Base-by-base conservation (phyloP, 2,329 filamentous ascomycete species). In the Helotiales sp. region DNA sequence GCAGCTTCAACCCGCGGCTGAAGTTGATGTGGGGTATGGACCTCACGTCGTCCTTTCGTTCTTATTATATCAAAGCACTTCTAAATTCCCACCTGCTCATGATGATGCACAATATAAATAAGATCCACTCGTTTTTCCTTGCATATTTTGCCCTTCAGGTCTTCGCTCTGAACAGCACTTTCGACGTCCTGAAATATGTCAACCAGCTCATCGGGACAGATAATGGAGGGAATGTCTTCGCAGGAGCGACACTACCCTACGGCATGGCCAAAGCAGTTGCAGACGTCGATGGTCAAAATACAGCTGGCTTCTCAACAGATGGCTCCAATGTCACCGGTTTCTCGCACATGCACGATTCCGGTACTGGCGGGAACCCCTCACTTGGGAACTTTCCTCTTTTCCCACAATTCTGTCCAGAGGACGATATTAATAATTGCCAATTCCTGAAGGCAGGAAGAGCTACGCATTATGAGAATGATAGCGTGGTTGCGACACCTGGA, bases 401-500 rank as follows among this genome's bases (percentile, higher is more conserved):
- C 53, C 76, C 76, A 0, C 75, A 78, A 56, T 53, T 75, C 3
- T 78, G 76, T 51, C 65, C 71, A 9, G 72, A 68, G 1, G 77
- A 80, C 30, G 77, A 81, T 24, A 68, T 88, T 31, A 77, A 86
- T 59, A 77, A 77, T 38, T 88, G 85, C 72, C 72, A 73, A 24
- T 87, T 83, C 67, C 72, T 76, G 15, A 77, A 5, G 7, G 40
- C 19, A 5, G 40, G 19, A 76, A 51, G 73, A 70, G 73, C 73
- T 19, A 68, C 75, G 10, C 79, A 75, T 10, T 64, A 63, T 57
- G n/a, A 76, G 22, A 73, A 78, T 27, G 73, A 73, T 2, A 81
- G 74, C 5, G 79, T 87, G 1, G 72, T 77, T 4, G 83, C 86
- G 1, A 76, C 76, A 10, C 86, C 87, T 0, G 87, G 88, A 0